Evolutionary conservation across 768 basidiomycete genomes (phyloP).

Genomic region (Daedalea quercina): DNA sequence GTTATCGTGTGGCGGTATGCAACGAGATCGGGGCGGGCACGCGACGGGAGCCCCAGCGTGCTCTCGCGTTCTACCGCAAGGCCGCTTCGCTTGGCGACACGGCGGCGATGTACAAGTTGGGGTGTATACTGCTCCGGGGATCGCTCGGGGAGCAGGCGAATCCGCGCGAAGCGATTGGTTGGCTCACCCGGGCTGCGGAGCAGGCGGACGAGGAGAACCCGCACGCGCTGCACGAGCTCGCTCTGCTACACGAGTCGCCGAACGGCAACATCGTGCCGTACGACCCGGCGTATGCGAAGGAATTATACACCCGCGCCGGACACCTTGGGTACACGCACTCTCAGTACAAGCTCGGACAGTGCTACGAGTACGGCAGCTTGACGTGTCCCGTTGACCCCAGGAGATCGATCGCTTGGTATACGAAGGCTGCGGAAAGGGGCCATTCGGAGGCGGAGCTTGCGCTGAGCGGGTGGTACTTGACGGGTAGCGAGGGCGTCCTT

Average conservation of each 20-base stretch:
- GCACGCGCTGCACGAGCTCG: constrained; percentile 96
- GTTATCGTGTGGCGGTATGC: constrained; percentile 96
- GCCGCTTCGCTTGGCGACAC: constrained; percentile 95
- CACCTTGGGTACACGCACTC: constrained; percentile 91
- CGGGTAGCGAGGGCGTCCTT: constrained; percentile 89
- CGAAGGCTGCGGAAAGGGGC: constrained; percentile 95
- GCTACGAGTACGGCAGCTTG: constrained; percentile 87
- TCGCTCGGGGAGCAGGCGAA: constrained; percentile 78
- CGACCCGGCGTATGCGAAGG: constrained; percentile 79
- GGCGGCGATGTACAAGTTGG: constrained; percentile 99
- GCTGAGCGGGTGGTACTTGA: constrained; percentile 97
- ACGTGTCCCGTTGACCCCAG: constrained; percentile 90
- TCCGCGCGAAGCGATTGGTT: constrained; percentile 86
- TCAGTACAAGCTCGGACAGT: constrained; percentile 93
- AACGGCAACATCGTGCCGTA: constrained; percentile 62
- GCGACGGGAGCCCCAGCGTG: constrained; percentile 77
- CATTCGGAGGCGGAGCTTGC: constrained; percentile 93
- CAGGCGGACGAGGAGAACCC: constrained; percentile 99
- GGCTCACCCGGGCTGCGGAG: constrained; percentile 91
- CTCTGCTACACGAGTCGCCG: constrained; percentile 70
- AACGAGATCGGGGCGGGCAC: constrained; percentile 99
- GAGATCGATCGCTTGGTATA: constrained; percentile 97
- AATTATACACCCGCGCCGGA: constrained; percentile 83
- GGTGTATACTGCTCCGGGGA: constrained; percentile 91
- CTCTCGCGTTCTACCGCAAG: constrained; percentile 94